phyloP scores from a whole-genome alignment of 148 eudicot genomes.

The Amaranthus cruentus region DNA sequence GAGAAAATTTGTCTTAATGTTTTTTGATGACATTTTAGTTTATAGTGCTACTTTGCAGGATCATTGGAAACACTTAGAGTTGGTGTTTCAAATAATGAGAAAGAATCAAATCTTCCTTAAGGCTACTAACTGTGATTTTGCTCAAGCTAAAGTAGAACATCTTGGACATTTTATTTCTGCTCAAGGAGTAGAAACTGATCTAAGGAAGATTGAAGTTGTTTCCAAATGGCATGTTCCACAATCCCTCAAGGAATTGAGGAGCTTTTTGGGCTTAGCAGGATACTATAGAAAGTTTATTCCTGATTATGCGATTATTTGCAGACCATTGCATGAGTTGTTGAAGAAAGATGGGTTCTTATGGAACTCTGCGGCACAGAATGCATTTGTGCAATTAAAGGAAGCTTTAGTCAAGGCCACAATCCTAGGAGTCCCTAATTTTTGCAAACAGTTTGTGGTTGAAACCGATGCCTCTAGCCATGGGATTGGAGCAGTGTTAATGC shows the following conservation, averaged over 20 bases:
- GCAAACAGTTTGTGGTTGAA: no score
- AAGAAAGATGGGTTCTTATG: background rate
- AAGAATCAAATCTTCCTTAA: background rate
- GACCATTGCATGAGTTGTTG: background rate
- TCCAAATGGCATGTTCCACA: background rate
- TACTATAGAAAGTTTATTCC: background rate
- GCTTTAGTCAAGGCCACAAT: no score
- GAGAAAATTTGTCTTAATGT: background rate
- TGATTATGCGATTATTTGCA: background rate
- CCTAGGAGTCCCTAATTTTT: no score
- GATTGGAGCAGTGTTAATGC: no score
- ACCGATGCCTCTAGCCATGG: no score
- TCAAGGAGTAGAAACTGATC: background rate
- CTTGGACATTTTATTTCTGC: background rate
- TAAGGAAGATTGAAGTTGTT: background rate
- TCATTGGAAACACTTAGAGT: background rate
- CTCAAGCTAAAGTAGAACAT: background rate
- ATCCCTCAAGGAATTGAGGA: background rate
- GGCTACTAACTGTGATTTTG: background rate
- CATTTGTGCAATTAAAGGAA: background rate
- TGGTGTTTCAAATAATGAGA: background rate
- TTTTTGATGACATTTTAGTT: constrained; percentile 1
- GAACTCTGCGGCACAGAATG: background rate
- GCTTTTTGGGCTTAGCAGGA: background rate
- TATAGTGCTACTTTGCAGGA: background rate